Evolutionary conservation across 176 grass and related monocot species (phyloP).

Genomic region (Aegilops sharonensis): DNA sequence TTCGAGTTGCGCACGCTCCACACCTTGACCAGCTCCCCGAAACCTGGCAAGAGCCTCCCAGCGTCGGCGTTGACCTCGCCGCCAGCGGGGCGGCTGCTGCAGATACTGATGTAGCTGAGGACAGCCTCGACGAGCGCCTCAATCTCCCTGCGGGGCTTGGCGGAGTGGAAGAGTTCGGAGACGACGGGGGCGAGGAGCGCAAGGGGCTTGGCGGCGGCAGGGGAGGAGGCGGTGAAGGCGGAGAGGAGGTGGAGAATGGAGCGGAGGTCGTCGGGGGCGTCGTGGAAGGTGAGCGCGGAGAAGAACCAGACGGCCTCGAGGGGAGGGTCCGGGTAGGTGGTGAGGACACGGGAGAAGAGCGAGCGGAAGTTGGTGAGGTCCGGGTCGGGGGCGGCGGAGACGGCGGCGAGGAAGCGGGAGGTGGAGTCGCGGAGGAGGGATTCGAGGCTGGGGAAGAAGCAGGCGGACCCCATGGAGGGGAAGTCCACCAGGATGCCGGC

Average conservation of each 20-base stretch:
- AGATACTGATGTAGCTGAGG: constrained; percentile 85
- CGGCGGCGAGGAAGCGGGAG: constrained; percentile 72
- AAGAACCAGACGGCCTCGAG: constrained; percentile 95
- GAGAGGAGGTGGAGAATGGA: constrained; percentile 74
- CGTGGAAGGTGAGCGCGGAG: constrained; percentile 80
- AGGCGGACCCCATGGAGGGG: constrained; percentile 51
- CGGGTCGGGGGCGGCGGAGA: constrained; percentile 48
- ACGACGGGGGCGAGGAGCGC: constrained; percentile 79
- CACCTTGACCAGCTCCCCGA: constrained; percentile 79
- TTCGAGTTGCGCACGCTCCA: constrained; percentile 69
- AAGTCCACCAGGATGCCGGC: constrained; percentile 58
- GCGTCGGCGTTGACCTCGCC: constrained; percentile 10
- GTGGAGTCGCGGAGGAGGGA: constrained; percentile 81
- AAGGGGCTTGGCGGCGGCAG: constrained; percentile 55
- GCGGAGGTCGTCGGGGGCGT: constrained; percentile 58
- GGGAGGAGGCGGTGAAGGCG: constrained; percentile 58
- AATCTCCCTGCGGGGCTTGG: constrained; percentile 62
- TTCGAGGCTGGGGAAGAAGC: constrained; percentile 59
- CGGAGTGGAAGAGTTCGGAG: constrained; percentile 79
- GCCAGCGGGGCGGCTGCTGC: constrained; percentile 42
- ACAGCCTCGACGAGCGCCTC: constrained; percentile 71
- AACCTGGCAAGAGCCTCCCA: constrained; percentile 51
- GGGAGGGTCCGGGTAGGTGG: constrained; percentile 64
- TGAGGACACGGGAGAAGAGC: constrained; percentile 79
- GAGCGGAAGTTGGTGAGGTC: constrained; percentile 83